These are phyloP conservation scores for Balansia obtecta DNA, from an alignment of 2,329 filamentous ascomycete species.

Conservation along the genomic window DNA sequence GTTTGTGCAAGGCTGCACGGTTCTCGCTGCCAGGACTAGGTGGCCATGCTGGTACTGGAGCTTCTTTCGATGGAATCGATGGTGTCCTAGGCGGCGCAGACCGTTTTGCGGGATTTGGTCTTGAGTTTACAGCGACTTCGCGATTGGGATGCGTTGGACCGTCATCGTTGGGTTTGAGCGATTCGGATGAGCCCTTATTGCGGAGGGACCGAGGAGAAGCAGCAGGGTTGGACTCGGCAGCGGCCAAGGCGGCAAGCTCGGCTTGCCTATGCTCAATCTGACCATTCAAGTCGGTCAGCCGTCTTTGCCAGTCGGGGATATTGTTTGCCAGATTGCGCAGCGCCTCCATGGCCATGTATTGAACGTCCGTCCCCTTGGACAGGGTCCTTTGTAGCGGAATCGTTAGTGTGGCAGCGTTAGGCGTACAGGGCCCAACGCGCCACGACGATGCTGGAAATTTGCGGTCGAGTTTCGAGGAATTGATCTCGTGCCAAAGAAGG, in stretches of 20 bases:
- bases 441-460: slow-evolving; percentile 1
- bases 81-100: slow-evolving; percentile 5
- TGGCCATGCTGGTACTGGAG: slow-evolving; percentile 16
- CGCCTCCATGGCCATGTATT: slow-evolving; percentile 39
- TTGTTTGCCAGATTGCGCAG: slow-evolving; percentile 41
- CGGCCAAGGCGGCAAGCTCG: slow-evolving; percentile 40
- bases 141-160: slow-evolving; percentile 14
- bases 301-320: slow-evolving; percentile 46
- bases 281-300: slow-evolving; percentile 46
- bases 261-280: slow-evolving; percentile 50
- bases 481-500: neutral
- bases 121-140: neutral
- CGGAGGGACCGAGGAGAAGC: slow-evolving; percentile 29
- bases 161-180: slow-evolving; percentile 37
- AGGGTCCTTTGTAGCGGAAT: slow-evolving; percentile 17
- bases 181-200: slow-evolving; percentile 42
- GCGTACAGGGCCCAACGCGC: slow-evolving; percentile 20
- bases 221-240: slow-evolving; percentile 13
- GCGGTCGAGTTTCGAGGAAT: neutral
- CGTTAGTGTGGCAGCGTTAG: slow-evolving; percentile 16
- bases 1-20: slow-evolving; percentile 16
- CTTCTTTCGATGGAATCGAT: slow-evolving; percentile 12
- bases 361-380: slow-evolving; percentile 16
- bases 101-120: slow-evolving; percentile 1
- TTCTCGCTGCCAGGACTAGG: slow-evolving; percentile 9